phyloP scores from a whole-genome alignment of 179 eudicot species.

The Monotropa hypopitys region DNA sequence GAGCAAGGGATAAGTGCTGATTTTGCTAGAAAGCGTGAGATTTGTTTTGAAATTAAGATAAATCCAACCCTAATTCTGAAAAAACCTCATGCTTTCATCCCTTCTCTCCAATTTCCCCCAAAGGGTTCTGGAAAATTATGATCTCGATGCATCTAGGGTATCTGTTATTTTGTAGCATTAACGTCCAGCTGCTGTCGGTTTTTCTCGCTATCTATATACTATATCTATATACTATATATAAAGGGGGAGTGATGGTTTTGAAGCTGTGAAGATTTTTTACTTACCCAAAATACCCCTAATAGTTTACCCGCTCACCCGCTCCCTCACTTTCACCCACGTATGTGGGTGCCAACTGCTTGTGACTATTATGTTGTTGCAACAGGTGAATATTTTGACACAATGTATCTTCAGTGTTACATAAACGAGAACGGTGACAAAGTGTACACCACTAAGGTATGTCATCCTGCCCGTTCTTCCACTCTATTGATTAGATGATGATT shows the following conservation, averaged over 20 bases:
- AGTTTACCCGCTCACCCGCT: too few species aligned
- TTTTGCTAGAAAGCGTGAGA: neutral
- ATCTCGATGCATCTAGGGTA: neutral
- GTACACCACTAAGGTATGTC: conserved; percentile 76
- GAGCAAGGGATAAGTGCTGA: neutral
- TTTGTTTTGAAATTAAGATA: neutral
- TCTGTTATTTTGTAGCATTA: neutral
- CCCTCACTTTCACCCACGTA: too few species aligned
- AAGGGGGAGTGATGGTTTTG: too few species aligned
- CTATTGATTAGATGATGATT: too few species aligned
- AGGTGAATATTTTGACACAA: conserved; percentile 15
- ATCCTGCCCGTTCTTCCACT: neutral
- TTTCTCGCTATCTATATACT: too few species aligned
- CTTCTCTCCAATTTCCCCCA: neutral
- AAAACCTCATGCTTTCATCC: neutral
- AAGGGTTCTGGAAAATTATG: neutral
- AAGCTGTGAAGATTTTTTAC: too few species aligned
- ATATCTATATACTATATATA: too few species aligned
- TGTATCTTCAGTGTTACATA: conserved; percentile 90
- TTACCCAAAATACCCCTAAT: too few species aligned
- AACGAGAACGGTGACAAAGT: conserved; percentile 91
- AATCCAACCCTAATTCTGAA: neutral
- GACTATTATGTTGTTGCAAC: too few species aligned
- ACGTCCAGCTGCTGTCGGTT: neutral
- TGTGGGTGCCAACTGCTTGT: too few species aligned